phyloP scores from a whole-genome alignment of 2,329 filamentous ascomycete species.

The Byssothecium circinans region DNA sequence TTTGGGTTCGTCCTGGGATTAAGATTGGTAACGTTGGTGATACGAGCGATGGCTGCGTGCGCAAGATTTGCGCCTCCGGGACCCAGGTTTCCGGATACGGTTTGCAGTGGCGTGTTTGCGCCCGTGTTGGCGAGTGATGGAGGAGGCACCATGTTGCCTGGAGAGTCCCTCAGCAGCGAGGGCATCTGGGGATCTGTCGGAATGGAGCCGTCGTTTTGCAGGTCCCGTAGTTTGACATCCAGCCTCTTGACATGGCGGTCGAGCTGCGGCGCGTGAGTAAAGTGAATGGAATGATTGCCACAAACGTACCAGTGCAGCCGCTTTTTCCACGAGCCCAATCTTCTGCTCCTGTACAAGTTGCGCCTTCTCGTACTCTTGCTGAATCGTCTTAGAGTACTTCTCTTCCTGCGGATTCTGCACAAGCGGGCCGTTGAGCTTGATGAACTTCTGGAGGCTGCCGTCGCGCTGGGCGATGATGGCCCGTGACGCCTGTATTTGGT shows the following conservation, averaged over 20 bases:
- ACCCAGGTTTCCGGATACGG: slow-evolving; percentile 58
- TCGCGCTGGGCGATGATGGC: slow-evolving; percentile 72
- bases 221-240: slow-evolving; percentile 62
- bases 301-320: slow-evolving; percentile 59
- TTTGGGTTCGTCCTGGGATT: slow-evolving; percentile 32
- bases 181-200: slow-evolving; percentile 61
- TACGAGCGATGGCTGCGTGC: slow-evolving; percentile 51
- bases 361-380: slow-evolving; percentile 68
- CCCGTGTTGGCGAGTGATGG: slow-evolving; percentile 48
- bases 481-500: slow-evolving; percentile 68
- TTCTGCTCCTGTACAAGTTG: slow-evolving; percentile 76
- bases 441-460: slow-evolving; percentile 76
- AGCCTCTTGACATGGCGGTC: slow-evolving; percentile 66
- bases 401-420: slow-evolving; percentile 76
- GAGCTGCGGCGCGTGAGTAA: slow-evolving; percentile 42
- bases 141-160: slow-evolving; percentile 54
- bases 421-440: slow-evolving; percentile 74
- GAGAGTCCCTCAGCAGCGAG: slow-evolving; percentile 56
- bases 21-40: slow-evolving; percentile 43
- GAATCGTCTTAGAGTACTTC: slow-evolving; percentile 64
- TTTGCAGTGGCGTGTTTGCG: slow-evolving; percentile 55
- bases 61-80: slow-evolving; percentile 56
- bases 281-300: not conserved
- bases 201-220: slow-evolving; percentile 62
- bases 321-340: slow-evolving; percentile 67